A percentile compares a stretch with the other conserved stretches of the same genome.
These are phyloP conservation scores for Sphaerulina vaccinii DNA, from an alignment of 2,329 filamentous ascomycete genomes.

Conservation along the genomic window DNA sequence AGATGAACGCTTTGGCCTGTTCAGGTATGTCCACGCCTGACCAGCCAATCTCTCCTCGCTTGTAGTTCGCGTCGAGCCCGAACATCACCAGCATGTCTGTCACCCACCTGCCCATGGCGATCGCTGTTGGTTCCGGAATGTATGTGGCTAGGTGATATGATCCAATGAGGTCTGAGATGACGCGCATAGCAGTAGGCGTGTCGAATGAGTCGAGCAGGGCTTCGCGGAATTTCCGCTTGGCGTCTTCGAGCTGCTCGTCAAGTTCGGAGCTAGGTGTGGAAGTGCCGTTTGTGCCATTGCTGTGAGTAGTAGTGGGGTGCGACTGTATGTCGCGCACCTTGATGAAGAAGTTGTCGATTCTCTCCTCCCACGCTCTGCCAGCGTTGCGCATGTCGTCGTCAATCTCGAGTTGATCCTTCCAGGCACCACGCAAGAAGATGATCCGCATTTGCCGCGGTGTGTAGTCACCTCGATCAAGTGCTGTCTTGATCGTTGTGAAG, in stretches of 20 bases:
- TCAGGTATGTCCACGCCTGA: constrained; percentile 63
- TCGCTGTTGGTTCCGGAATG: constrained; percentile 49
- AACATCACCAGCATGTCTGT: constrained; percentile 83
- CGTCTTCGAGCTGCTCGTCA: constrained; percentile 49
- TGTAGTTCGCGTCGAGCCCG: constrained; percentile 65
- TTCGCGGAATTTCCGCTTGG: constrained; percentile 58
- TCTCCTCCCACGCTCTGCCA: constrained; percentile 75
- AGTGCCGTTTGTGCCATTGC: constrained; percentile 21
- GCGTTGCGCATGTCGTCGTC: constrained; percentile 68
- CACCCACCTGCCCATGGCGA: constrained; percentile 69
- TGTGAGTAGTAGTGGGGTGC: constrained; percentile 16
- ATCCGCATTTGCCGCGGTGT: constrained; percentile 78
- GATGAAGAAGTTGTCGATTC: constrained; percentile 69
- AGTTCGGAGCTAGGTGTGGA: constrained; percentile 42
- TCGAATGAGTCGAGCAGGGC: constrained; percentile 84
- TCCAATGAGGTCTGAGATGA: constrained; percentile 75
- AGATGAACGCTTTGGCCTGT: constrained; percentile 59
- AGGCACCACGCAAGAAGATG: constrained; percentile 81
- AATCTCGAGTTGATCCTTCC: constrained; percentile 90
- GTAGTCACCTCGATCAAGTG: constrained; percentile 67
- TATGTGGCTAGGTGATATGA: constrained; percentile 64
- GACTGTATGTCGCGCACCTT: constrained; percentile 53
- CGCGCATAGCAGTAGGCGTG: constrained; percentile 73
- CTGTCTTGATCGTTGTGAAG: constrained; percentile 88
- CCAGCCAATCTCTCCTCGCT: constrained; percentile 58